Evolutionary conservation across 352 stramenopile genomes (phyloP).

Genomic region (Globisporangium paroecandrum): DNA sequence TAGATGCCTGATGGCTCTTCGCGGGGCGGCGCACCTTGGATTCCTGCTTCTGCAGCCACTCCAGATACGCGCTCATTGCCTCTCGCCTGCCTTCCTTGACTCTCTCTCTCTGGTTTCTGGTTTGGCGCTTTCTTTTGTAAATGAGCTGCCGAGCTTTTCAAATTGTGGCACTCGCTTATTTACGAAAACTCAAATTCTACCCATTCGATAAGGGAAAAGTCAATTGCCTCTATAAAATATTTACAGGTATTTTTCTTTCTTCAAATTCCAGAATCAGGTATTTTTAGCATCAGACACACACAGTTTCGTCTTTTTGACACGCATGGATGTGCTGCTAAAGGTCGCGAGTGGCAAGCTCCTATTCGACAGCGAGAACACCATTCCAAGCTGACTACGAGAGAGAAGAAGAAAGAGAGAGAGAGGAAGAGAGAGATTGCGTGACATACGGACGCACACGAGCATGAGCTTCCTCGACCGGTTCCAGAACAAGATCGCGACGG

Average conservation of each 20-base stretch:
- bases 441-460: not conserved
- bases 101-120: not conserved
- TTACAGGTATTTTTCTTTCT: not conserved
- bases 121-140: constrained; percentile 1
- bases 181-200: not conserved
- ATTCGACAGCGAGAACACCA: not conserved
- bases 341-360: not conserved
- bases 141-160: not conserved
- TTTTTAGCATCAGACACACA: not conserved
- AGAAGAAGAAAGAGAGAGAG: not conserved
- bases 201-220: not conserved
- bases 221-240: not conserved
- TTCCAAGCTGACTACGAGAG: not conserved
- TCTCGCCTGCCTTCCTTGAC: not conserved
- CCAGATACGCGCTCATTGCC: constrained; percentile 30
- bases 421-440: not conserved
- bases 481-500: constrained; percentile 78
- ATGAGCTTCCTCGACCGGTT: constrained; percentile 87
- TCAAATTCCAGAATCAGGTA: not conserved
- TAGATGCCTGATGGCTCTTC: not conserved
- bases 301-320: constrained; percentile 1
- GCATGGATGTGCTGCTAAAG: not conserved
- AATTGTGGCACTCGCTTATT: not conserved
- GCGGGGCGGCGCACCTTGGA: constrained; percentile 21
- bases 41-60: constrained; percentile 42